Evolutionary conservation across 192 early-diverging fungal species (phyloP).

Genomic region (Umbelopsis vinacea): DNA sequence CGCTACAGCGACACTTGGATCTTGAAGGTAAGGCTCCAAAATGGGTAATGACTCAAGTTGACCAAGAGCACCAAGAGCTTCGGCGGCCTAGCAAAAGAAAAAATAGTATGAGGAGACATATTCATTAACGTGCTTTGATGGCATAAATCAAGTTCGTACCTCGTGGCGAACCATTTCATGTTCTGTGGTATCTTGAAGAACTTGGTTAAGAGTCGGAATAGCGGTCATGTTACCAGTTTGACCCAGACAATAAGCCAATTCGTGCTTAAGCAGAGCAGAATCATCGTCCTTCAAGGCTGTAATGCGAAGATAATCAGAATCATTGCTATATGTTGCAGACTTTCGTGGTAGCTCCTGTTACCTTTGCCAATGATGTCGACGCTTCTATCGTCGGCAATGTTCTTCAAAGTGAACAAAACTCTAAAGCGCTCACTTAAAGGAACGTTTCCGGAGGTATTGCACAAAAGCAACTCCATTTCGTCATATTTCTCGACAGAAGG

Average conservation of each 20-base stretch:
- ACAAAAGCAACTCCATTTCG: constrained; percentile 65
- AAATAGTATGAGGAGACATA: not conserved
- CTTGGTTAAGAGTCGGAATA: constrained; percentile 65
- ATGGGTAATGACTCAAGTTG: constrained; percentile 65
- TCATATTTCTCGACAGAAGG: constrained; percentile 46
- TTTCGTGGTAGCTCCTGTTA: constrained; percentile 23
- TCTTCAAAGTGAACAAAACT: constrained; percentile 92
- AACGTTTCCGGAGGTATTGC: constrained; percentile 60
- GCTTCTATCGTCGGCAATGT: constrained; percentile 68
- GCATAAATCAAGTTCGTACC: constrained; percentile 33
- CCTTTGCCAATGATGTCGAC: constrained; percentile 86
- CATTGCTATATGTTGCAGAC: not conserved
- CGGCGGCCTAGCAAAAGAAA: constrained; percentile 68
- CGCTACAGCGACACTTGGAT: constrained; percentile 69
- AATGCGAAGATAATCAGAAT: constrained; percentile 10
- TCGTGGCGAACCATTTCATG: constrained; percentile 98
- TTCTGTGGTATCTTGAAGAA: constrained; percentile 70
- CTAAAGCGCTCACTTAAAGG: constrained; percentile 90
- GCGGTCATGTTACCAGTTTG: constrained; percentile 90
- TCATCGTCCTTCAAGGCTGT: constrained; percentile 69
- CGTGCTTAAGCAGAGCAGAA: constrained; percentile 92
- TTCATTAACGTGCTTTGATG: not conserved
- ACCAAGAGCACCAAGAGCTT: constrained; percentile 94
- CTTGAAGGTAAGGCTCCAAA: constrained; percentile 78
- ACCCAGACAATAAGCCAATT: constrained; percentile 94